Evolutionary conservation across 2,329 filamentous ascomycete species (phyloP).

Genomic region (Colletotrichum cuscutae): DNA sequence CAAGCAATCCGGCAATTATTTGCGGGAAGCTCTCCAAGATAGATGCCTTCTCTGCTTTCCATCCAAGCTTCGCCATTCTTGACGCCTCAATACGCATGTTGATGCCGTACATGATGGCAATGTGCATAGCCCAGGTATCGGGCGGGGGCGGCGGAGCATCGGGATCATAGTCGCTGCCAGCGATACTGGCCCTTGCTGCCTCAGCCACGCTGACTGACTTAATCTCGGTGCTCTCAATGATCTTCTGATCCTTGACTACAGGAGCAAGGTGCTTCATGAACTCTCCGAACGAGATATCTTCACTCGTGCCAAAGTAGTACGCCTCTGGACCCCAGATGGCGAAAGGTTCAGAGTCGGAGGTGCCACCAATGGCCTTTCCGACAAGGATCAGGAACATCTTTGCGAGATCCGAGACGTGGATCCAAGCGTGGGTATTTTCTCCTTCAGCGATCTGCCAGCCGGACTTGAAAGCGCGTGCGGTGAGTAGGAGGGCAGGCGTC

Average conservation of each 20-base stretch:
- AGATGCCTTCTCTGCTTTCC: conserved; percentile 15
- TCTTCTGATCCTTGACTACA: not conserved
- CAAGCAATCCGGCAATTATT: conserved; percentile 4
- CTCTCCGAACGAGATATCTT: not conserved
- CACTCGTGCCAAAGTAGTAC: not conserved
- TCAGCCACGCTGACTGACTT: not conserved
- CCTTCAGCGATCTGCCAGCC: conserved; percentile 24
- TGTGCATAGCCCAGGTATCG: conserved; percentile 25
- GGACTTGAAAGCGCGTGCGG: conserved; percentile 20
- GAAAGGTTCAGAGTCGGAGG: conserved; percentile 15
- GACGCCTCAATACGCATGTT: conserved; percentile 22
- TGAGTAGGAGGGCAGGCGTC: conserved; percentile 27
- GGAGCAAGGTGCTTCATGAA: not conserved
- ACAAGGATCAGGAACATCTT: conserved; percentile 13
- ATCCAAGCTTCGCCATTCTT: conserved; percentile 12
- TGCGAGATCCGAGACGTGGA: conserved; percentile 19
- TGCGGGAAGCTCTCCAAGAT: conserved; percentile 5
- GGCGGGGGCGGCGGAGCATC: conserved; percentile 17
- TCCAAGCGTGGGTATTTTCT: conserved; percentile 23
- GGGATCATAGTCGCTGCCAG: not conserved
- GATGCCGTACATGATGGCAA: conserved; percentile 29
- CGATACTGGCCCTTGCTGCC: not conserved
- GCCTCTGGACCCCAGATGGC: not conserved
- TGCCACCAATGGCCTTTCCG: conserved; percentile 9
- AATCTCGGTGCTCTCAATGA: not conserved